These are phyloP conservation scores for Rhynchospora breviuscula DNA, from an alignment of 176 grass and related monocot species.

Conservation along the genomic window DNA sequence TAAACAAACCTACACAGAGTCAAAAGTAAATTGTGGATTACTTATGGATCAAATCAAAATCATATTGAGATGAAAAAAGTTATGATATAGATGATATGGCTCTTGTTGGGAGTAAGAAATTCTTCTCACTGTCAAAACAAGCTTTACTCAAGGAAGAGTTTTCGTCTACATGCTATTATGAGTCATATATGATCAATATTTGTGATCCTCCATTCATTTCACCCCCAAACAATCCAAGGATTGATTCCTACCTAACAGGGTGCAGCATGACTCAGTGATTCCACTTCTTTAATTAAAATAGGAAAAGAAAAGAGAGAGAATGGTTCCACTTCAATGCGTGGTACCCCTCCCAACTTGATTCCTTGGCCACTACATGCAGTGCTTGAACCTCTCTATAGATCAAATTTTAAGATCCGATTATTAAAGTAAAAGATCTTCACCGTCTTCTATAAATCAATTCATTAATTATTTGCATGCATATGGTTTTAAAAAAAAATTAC, in stretches of 20 bases:
- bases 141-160: neutral
- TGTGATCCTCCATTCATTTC: neutral
- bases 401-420: neutral
- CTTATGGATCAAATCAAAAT: neutral
- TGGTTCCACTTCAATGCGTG: conserved; percentile 15
- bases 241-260: conserved; percentile 10
- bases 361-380: neutral
- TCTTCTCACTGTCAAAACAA: neutral
- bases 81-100: neutral
- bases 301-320: conserved; percentile 1
- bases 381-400: neutral
- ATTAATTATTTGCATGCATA: too few relatives aligned
- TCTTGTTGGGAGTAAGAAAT: neutral
- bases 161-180: neutral
- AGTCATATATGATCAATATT: neutral
- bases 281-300: conserved; percentile 6
- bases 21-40: neutral
- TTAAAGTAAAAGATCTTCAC: too few relatives aligned
- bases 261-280: conserved; percentile 19
- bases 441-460: too few relatives aligned
- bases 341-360: neutral
- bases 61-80: neutral
- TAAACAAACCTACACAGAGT: neutral
- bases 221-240: neutral
- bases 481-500: too few relatives aligned